Evolutionary conservation across 331 rosid genomes (phyloP), one percentile per base, ranked within the genome.

Genomic region (Quercus phellos): DNA sequence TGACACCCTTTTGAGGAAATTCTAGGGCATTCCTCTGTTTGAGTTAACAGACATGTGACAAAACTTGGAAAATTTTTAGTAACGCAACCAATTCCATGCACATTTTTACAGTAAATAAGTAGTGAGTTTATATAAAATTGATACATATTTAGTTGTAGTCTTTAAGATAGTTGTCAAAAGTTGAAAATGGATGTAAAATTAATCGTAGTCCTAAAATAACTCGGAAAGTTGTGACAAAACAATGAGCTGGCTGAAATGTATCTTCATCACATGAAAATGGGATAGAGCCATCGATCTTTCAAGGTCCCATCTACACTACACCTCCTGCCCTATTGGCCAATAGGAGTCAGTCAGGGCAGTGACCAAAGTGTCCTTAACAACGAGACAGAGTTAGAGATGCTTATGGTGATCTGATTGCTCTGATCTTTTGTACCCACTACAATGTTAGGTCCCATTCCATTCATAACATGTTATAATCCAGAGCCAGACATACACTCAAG

Each of bases 281-380:
- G 85, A 82, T 66, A 73, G 78, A 79, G 70, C 73, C 77, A 80
- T 53, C 77, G 74, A 67, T 68, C 78, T 54, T 42, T 50, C 70
- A 80, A 81, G 90, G 86, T 68, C 87, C 89, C 86, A 85, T 77
- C 26, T 60, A 63, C 81, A 63, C 81, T 79, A 79, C 59, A 50
- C 67, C 46, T 77, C 55, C 74, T 80, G 60, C 80, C 64, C 32
- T 70, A 56, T 71, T 83, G 79, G 73, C 38, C 73, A 82, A 79
- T 74, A 53, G 70, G 76, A 58, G 77, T 84, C 94, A 70, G 78
- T 82, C 81, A 82, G 72, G 68, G 74, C 83, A 83, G 76, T 81
- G 77, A 80, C 77, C 88, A 81, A 74, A 78, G 83, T 89, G 93
- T 89, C 92, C 88, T 84, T 83, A 81, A 83, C 89, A 81, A 84